phyloP scores from a whole-genome alignment of 2,329 filamentous ascomycete species.

The Pyricularia grisea region DNA sequence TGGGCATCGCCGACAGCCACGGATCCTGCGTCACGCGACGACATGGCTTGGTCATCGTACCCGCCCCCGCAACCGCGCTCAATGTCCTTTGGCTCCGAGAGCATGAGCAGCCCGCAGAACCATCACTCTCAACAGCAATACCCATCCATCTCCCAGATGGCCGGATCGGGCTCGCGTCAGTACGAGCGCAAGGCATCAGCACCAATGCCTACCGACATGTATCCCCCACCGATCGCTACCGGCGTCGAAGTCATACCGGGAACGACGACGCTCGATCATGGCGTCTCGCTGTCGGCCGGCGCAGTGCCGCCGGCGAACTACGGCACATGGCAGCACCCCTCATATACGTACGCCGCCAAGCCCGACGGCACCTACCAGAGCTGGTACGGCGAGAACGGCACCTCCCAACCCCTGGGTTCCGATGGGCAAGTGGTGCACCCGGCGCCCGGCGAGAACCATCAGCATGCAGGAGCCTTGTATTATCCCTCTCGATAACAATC shows the following conservation, averaged over 20 bases:
- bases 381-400: slow-evolving; percentile 25
- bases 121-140: slow-evolving; percentile 30
- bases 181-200: slow-evolving; percentile 33
- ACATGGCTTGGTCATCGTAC: slow-evolving; percentile 34
- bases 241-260: slow-evolving; percentile 25
- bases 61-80: slow-evolving; percentile 30
- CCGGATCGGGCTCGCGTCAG: slow-evolving; percentile 17
- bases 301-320: slow-evolving; percentile 27
- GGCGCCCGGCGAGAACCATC: slow-evolving; percentile 14
- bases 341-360: slow-evolving; percentile 29
- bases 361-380: slow-evolving; percentile 25
- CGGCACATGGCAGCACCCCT: slow-evolving; percentile 31
- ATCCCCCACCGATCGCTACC: slow-evolving; percentile 27
- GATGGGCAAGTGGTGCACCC: slow-evolving; percentile 14
- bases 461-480: slow-evolving; percentile 19
- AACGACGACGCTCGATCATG: slow-evolving; percentile 20
- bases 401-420: slow-evolving; percentile 11
- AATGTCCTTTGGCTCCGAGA: slow-evolving; percentile 38
- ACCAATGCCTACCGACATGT: slow-evolving; percentile 31
- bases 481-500: slow-evolving; percentile 19
- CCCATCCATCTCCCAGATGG: slow-evolving; percentile 26
- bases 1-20: slow-evolving; percentile 28
- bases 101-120: slow-evolving; percentile 16
- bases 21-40: slow-evolving; percentile 30
- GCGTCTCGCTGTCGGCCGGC: slow-evolving; percentile 27